Base-by-base conservation (phyloP, 345 rosid species). In the Citrus mangshanensis region DNA sequence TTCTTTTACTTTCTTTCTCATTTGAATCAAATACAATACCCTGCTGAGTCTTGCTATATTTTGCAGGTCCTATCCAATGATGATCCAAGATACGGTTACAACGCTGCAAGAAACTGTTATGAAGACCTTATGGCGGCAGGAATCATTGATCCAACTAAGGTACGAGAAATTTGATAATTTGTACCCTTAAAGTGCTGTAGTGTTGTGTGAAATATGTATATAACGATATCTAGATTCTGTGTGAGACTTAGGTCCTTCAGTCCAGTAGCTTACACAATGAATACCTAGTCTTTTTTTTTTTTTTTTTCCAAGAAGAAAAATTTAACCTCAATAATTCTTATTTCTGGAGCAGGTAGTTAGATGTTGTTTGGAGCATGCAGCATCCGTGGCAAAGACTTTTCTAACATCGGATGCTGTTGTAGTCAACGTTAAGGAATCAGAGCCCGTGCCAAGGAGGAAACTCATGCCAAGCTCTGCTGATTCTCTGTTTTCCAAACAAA, bases 101-200 rank as follows among this genome's bases (percentile, higher is more conserved):
- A 95, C 80, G 97, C 99, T 70, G 95, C 98, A 67, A 92, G 78
- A 67, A 85, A 88, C 85, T 73, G 84, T 58, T 92, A 93, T 16
- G 98, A 90, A 87, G 93, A 95, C 88, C 86, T 95, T 82, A 87
- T 92, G 83, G 51, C 85, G 2, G 93, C 94, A 70, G 95, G 96
- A 77, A 91, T 95, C 21, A 87, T 95, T 73, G 98, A 95, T 91
- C 99, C 98, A 9, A 78, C 98, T 12, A 95, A 92, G 97, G 98
- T 95, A 88, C 65, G 14, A 38, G 54, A 34, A 35, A 46, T 18
- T 3, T 7, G 46, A 16, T 38, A 6, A 24, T 19, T 28, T 49
- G 71, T n/a, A 51, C n/a, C n/a, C 22, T 49, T 74, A 8, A 64
- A 32, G 51, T 49, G 71, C 35, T 49, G 34, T 66, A 22, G 30